A percentile compares a stretch with the other conserved stretches of the same genome.
phyloP scores from a whole-genome alignment of 78 protist genomes.

The Monosiga brevicollis region DNA sequence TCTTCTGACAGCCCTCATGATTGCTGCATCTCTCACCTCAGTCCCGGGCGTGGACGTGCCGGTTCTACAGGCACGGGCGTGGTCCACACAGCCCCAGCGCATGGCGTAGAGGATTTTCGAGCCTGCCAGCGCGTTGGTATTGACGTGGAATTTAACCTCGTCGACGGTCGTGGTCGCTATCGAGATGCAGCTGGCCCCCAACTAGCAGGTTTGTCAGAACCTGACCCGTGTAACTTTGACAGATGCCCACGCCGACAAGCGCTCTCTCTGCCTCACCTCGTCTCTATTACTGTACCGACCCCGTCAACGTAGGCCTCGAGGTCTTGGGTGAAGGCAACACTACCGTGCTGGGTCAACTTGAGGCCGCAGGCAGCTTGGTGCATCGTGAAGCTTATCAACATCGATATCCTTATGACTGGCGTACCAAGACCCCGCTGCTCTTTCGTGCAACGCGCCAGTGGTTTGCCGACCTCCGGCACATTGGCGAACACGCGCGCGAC shows the following conservation, averaged over 20 bases:
- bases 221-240: too few relatives aligned
- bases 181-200: conserved; percentile 37
- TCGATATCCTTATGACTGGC: conserved; percentile 90
- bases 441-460: conserved; percentile 67
- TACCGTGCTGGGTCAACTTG: conserved; percentile 32
- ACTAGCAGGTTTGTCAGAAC: too few relatives aligned
- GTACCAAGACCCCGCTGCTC: conserved; percentile 84
- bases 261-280: too few relatives aligned
- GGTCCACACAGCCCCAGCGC: conserved; percentile 93
- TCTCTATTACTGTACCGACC: too few relatives aligned
- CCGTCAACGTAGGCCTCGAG: conserved; percentile 23
- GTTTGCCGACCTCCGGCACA: conserved; percentile 42
- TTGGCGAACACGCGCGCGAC: conserved; percentile 26
- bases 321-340: conserved; percentile 55
- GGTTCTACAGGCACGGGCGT: conserved; percentile 81
- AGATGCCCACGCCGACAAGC: too few relatives aligned
- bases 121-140: conserved; percentile 5
- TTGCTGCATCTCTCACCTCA: too few relatives aligned
- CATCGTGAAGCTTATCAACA: conserved; percentile 53
- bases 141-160: not conserved
- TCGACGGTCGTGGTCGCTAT: conserved; percentile 56
- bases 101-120: conserved; percentile 77
- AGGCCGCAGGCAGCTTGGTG: conserved; percentile 4
- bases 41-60: too few relatives aligned
- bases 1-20: too few relatives aligned